Percentiles rank a stretch among this genome's conserved stretches.
Conservation (phyloP, 2,329 filamentous ascomycete genomes). For the Ampelomyces quisqualis region DNA sequence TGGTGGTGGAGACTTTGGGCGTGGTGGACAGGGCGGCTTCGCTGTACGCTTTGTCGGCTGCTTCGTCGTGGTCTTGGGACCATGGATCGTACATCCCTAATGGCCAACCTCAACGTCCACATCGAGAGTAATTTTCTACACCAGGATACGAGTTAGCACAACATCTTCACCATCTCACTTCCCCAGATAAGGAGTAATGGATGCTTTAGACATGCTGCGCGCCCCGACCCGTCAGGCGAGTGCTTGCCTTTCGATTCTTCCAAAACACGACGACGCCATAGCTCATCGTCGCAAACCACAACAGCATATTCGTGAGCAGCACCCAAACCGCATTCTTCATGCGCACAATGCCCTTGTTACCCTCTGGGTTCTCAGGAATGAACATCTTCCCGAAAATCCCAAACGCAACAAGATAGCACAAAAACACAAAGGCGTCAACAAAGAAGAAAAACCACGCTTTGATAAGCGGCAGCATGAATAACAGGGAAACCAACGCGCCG, state of each 20-base stretch:
- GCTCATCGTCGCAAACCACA: conserved; percentile 70
- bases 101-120: conserved; percentile 7
- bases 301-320: conserved; percentile 69
- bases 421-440: conserved; percentile 69
- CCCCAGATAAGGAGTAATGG: not conserved
- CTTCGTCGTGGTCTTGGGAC: not conserved
- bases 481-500: conserved; percentile 38
- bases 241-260: conserved; percentile 35
- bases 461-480: conserved; percentile 65
- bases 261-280: conserved; percentile 61
- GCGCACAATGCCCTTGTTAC: conserved; percentile 62
- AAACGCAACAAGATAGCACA: conserved; percentile 80
- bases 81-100: conserved; percentile 1
- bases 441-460: conserved; percentile 56
- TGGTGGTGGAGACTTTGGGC: no score
- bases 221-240: conserved; percentile 20
- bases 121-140: conserved; percentile 6
- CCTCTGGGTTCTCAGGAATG: conserved; percentile 67
- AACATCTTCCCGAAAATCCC: conserved; percentile 82
- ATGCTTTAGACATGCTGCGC: conserved; percentile 25
- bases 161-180: not conserved
- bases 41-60: not conserved
- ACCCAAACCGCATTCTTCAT: conserved; percentile 91
- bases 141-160: conserved; percentile 6
- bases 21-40: no score